A percentile compares a stretch with the other conserved stretches of the same genome.
Conservation (phyloP, 805 yeast species). For the Martiniozyma abietophila region DNA sequence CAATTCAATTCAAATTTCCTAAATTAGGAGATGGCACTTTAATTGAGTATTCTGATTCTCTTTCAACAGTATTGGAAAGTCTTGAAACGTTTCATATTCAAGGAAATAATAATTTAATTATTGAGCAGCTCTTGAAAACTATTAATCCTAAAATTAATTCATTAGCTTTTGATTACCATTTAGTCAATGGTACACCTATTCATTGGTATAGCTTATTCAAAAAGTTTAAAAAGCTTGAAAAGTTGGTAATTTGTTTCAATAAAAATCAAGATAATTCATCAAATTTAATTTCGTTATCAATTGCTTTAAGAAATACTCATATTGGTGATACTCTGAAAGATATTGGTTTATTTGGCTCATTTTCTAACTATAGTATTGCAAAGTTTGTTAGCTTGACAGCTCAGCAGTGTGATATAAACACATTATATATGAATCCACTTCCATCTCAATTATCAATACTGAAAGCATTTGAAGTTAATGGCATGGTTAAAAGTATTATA, state of each 20-base stretch:
- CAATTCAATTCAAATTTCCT: background rate
- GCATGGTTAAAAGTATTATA: too few relatives aligned
- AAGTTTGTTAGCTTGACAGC: too few relatives aligned
- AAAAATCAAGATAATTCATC: background rate
- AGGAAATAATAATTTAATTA: constrained; percentile 1
- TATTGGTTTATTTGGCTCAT: constrained; percentile 1
- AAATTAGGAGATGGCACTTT: background rate
- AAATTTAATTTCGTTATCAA: constrained; percentile 3
- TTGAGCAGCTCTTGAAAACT: background rate
- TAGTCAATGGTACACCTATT: background rate
- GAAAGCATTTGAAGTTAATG: too few relatives aligned
- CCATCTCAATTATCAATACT: too few relatives aligned
- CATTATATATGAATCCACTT: too few relatives aligned
- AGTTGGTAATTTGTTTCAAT: constrained; percentile 1
- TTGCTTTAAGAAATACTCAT: constrained; percentile 2
- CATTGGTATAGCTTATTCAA: background rate
- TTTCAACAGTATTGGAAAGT: background rate
- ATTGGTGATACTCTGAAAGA: constrained; percentile 2
- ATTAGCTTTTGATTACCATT: constrained; percentile 2
- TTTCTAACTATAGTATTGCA: constrained; percentile 1
- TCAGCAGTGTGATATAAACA: too few relatives aligned
- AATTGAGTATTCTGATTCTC: background rate
- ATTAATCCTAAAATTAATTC: background rate
- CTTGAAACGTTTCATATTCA: constrained; percentile 1
- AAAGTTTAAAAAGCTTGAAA: background rate